Base-by-base conservation (phyloP, 176 grass and related monocot species). In the Bolboschoenus planiculmis region DNA sequence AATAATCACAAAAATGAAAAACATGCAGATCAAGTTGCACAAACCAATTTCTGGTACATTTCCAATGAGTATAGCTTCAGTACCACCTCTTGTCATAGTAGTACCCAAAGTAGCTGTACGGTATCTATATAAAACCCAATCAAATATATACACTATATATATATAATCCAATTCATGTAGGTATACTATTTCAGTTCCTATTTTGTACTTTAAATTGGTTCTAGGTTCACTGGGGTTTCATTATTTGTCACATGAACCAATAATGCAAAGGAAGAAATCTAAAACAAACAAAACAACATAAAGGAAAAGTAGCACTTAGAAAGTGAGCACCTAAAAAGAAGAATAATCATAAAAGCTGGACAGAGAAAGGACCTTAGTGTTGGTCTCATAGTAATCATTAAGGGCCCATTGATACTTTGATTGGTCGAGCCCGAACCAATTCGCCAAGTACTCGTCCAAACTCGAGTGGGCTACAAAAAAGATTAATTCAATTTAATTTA, bases 391-490 rank as follows among this genome's bases (percentile, higher is more conserved):
- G 89, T 97, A 97, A 87, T 97, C 94, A 78, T 97, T 91, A 81
- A 97, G 90, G 20, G 94, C 94, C 94, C 94, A 97, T 81, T 97
- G 94, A 79, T 97, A 97, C 85, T 90, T 97, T n/a, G 94, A 97
- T 85, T 93, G 94, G 85, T 97, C 88, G 75, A 97, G 84, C 16
- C 94, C 94, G 36, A 97, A 90, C 94, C 91, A 97, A 84, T 93
- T 90, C 64, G 91, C 89, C 63, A 97, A 85, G 83, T 93, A 91
- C 85, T 93, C 94, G 11, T 97, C 94, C 27, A 97, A 81, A 88
- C 87, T 70, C 1, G 80, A 82, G 58, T 82, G 80, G 26, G 80
- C 80, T 82, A 46, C 80, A 82, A 5, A 82, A 65, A 47, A 26
- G n/a, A 81, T 26, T 63, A 65, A 29, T 61, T 40, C 56, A 7